Base-by-base conservation (phyloP, 768 basidiomycete species). In the Auricularia heimuer region DNA sequence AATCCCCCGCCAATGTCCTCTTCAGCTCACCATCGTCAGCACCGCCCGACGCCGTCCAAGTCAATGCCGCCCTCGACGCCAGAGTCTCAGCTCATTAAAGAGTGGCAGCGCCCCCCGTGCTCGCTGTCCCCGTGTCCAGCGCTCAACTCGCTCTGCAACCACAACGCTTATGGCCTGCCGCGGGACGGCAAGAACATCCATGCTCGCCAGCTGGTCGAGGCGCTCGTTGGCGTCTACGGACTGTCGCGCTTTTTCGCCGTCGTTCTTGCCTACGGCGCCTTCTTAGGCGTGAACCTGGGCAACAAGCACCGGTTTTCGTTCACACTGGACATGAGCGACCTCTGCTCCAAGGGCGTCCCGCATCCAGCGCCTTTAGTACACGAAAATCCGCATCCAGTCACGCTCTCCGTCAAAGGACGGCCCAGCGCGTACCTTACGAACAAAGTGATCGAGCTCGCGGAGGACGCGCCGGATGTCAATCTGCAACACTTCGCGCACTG, bases 91-190 rank as follows among this genome's bases (percentile, higher is more conserved):
- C 47, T 4, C 21, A 51, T 51, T 6, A 18, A 18, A 21, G 11
- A 18, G 18, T 51, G 47, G 47, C 18, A 51, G 47, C 47, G 6
- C 11, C 47, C 47, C 10, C 14, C 14, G 47, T 6, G 16, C 47
- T 4, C 14, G 21, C 47, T 51, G 11, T 60, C 56, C 8, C 56
- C 56, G 34, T 60, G 56, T 29, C 56, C 56, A 10, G 56, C 56
- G 29, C 56, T 60, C 34, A 60, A 60, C 34, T 7, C 56, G 29
- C 56, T 60, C 56, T 60, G 56, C 56, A 60, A 60, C 56, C 56
- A 60, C 24, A 35, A 35, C 24, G 56, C 56, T 4, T 60, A 60
- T 29, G 56, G 56, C 11, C 14, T 60, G 56, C 56, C 56, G 56
- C 24, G 56, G 56, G 56, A 60, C 56, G 56, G 56, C 24, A 24